Percentiles rank a stretch among this genome's conserved stretches.
phyloP scores from a whole-genome alignment of 345 rosid species.

The Gossypium bickii region DNA sequence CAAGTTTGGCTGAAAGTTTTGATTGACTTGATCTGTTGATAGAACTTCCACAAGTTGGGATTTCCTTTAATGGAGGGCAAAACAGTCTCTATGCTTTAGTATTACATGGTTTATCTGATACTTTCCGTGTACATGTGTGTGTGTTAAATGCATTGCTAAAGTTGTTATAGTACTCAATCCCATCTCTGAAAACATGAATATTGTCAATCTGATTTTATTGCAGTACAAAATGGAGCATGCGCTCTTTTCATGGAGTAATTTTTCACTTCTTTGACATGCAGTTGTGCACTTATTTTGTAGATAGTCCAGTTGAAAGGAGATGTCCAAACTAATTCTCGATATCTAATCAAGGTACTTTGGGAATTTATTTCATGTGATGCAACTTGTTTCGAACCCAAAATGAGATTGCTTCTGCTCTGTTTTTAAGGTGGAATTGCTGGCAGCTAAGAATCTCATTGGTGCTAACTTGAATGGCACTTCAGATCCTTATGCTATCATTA shows the following conservation, averaged over 20 bases:
- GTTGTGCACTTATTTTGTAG: conserved; percentile 90
- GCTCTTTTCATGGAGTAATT: conserved; percentile 52
- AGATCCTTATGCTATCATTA: conserved; percentile 95
- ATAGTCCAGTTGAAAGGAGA: conserved; percentile 64
- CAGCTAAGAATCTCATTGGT: conserved; percentile 94
- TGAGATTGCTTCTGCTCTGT: conserved; percentile 12
- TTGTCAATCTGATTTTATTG: not conserved
- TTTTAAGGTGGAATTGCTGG: conserved; percentile 78
- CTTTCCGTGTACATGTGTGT: conserved; percentile 1
- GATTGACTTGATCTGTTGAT: conserved; percentile 15
- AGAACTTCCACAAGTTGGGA: not conserved
- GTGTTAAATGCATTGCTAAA: not conserved
- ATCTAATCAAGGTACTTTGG: conserved; percentile 55
- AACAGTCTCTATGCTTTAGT: not conserved
- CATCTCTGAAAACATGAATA: conserved; percentile 18
- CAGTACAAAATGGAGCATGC: not conserved
- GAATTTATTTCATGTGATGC: conserved; percentile 8
- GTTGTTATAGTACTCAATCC: not conserved
- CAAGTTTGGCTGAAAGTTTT: not conserved
- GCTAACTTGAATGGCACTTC: conserved; percentile 96
- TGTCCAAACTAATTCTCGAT: conserved; percentile 56
- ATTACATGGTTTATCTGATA: not conserved
- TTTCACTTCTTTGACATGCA: conserved; percentile 75
- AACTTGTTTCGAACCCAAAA: not conserved
- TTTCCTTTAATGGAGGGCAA: not conserved